These are phyloP conservation scores for Colletotrichum sp. DNA, from an alignment of 2,329 filamentous ascomycete genomes.

Conservation along the genomic window DNA sequence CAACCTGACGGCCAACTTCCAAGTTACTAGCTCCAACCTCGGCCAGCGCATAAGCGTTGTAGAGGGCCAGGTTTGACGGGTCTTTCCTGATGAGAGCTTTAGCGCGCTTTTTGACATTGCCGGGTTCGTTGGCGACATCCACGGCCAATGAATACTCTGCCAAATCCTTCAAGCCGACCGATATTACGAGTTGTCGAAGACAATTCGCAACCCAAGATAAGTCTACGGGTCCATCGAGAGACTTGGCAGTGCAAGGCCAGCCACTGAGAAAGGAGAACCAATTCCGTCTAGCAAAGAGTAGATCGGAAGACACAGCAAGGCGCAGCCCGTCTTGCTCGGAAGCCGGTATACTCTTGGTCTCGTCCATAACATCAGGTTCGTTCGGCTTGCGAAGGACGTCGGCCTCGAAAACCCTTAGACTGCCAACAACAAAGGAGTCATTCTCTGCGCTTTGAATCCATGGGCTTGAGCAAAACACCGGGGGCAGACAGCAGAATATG, in stretches of 20 bases:
- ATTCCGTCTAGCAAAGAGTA: constrained; percentile 52
- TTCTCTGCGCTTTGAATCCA: constrained; percentile 34
- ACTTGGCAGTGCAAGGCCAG: constrained; percentile 24
- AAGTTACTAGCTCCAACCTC: constrained; percentile 65
- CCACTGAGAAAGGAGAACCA: constrained; percentile 50
- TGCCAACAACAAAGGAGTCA: constrained; percentile 25
- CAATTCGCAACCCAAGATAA: constrained; percentile 54
- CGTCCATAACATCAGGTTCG: constrained; percentile 7
- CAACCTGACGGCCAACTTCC: constrained; percentile 66
- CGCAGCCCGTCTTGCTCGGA: constrained; percentile 34
- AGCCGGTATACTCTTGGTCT: not conserved
- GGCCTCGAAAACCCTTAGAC: not conserved
- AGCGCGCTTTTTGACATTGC: constrained; percentile 69
- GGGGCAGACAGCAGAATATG: constrained; percentile 69
- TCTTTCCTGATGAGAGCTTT: constrained; percentile 75
- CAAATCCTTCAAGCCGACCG: constrained; percentile 53
- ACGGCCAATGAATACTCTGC: constrained; percentile 75
- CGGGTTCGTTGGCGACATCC: constrained; percentile 59
- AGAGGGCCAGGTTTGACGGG: constrained; percentile 69
- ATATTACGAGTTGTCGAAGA: constrained; percentile 62
- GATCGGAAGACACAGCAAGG: constrained; percentile 47
- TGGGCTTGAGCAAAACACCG: constrained; percentile 34
- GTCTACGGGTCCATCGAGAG: constrained; percentile 36
- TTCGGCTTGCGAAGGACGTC: constrained; percentile 9
- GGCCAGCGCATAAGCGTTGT: constrained; percentile 79